A percentile compares a stretch with the other conserved stretches of the same genome.
These are phyloP conservation scores for Meira miltonrushii DNA, from an alignment of 1,284 basidiomycete genomes.

Conservation along the genomic window DNA sequence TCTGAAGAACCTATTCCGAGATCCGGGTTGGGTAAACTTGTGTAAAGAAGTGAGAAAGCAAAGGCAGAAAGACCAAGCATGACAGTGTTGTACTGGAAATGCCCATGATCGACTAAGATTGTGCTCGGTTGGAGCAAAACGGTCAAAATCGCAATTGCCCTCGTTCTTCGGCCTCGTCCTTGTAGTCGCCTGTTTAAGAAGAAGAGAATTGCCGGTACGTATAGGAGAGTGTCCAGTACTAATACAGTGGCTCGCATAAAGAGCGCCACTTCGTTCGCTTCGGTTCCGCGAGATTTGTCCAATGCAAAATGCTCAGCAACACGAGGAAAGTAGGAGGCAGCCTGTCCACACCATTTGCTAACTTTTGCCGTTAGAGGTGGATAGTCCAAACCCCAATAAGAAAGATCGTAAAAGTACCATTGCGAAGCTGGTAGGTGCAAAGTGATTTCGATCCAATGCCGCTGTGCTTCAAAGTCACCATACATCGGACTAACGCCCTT, in stretches of 20 bases:
- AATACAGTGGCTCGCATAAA: slow-evolving; percentile 79
- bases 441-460: slow-evolving; percentile 90
- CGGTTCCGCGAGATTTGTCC: slow-evolving; percentile 69
- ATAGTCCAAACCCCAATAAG: slow-evolving; percentile 78
- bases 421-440: slow-evolving; percentile 65
- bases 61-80: slow-evolving; percentile 48
- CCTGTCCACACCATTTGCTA: slow-evolving; percentile 20
- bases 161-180: slow-evolving; percentile 39
- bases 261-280: slow-evolving; percentile 62
- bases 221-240: slow-evolving; percentile 65
- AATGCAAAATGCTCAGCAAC: slow-evolving; percentile 59
- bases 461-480: slow-evolving; percentile 87
- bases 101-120: slow-evolving; percentile 79
- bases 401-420: slow-evolving; percentile 82
- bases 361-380: slow-evolving; percentile 76
- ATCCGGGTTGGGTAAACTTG: slow-evolving; percentile 41
- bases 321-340: slow-evolving; percentile 20
- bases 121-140: slow-evolving; percentile 77
- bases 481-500: slow-evolving; percentile 70
- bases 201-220: slow-evolving; percentile 62
- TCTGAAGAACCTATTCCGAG: slow-evolving; percentile 3
- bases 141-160: slow-evolving; percentile 52
- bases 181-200: slow-evolving; percentile 38
- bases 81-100: slow-evolving; percentile 65
- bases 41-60: slow-evolving; percentile 40